Evolutionary conservation across 164 flowering plant genomes (phyloP).

Genomic region (Stephania japonica): DNA sequence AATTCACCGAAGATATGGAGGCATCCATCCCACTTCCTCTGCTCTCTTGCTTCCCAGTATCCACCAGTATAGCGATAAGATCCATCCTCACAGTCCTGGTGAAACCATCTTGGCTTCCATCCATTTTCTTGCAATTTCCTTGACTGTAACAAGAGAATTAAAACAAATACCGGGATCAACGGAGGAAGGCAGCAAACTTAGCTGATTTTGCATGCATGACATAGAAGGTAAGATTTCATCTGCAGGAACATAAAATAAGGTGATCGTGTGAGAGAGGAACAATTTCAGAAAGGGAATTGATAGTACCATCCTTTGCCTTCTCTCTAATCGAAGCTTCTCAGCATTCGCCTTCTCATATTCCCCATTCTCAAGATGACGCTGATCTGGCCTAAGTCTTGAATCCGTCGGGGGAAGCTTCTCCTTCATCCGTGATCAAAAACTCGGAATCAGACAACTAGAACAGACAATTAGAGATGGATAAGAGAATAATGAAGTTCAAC

Average conservation of each 20-base stretch:
- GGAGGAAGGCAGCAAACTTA: neutral
- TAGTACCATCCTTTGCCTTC: constrained; percentile 81
- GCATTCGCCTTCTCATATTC: constrained; percentile 82
- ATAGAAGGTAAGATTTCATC: neutral
- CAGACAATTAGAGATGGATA: constrained; percentile 34
- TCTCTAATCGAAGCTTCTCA: constrained; percentile 82
- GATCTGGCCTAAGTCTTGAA: constrained; percentile 94
- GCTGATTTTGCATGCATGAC: neutral
- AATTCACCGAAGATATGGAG: constrained; percentile 67
- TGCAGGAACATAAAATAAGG: neutral
- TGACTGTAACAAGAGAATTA: constrained; percentile 41
- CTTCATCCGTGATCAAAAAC: constrained; percentile 71
- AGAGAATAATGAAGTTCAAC: constrained; percentile 19
- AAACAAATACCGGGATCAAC: too few relatives aligned
- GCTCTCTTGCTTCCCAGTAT: constrained; percentile 86
- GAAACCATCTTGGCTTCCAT: constrained; percentile 87
- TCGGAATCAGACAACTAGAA: constrained; percentile 43
- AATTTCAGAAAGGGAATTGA: neutral
- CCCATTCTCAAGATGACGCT: constrained; percentile 88
- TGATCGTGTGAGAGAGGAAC: neutral
- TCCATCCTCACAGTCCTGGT: constrained; percentile 53
- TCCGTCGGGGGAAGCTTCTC: constrained; percentile 96
- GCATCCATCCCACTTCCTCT: constrained; percentile 65
- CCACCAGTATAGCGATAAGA: constrained; percentile 65
- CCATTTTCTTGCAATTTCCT: constrained; percentile 87